These are phyloP conservation scores for Metschnikowia lachancei DNA, from an alignment of 805 yeast genomes.

Conservation along the genomic window DNA sequence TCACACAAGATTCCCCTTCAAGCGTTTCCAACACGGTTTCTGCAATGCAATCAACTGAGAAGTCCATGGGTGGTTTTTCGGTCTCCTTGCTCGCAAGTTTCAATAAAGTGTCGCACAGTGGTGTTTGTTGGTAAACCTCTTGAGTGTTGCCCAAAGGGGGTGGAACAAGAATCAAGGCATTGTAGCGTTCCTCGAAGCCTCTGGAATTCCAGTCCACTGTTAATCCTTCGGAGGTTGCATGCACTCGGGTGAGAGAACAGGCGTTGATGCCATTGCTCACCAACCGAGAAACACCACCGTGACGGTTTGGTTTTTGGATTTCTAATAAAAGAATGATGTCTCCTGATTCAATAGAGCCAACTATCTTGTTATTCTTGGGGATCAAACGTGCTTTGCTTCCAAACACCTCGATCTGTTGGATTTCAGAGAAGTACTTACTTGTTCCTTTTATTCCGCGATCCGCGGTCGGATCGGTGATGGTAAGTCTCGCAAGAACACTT, in stretches of 20 bases:
- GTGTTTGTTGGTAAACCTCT: neutral
- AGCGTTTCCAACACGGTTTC: neutral
- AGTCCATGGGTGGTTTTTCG: neutral
- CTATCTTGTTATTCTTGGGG: neutral
- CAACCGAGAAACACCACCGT: conserved; percentile 21
- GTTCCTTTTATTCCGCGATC: conserved; percentile 18
- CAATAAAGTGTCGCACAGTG: neutral
- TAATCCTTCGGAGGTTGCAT: neutral
- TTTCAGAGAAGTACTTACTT: conserved; percentile 31
- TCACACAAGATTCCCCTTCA: neutral
- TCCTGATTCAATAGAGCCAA: neutral
- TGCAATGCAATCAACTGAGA: conserved; percentile 1
- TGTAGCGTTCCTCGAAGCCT: conserved; percentile 14
- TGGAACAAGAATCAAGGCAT: conserved; percentile 14
- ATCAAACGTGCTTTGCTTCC: conserved; percentile 13
- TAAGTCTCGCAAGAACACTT: conserved; percentile 13
- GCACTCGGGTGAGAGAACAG: conserved; percentile 16
- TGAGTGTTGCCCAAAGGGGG: neutral
- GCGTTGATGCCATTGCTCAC: conserved; percentile 24
- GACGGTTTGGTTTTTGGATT: conserved; percentile 28
- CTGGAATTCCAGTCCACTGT: conserved; percentile 7
- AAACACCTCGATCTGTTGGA: conserved; percentile 12
- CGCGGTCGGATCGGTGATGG: conserved; percentile 12
- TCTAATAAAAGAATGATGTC: conserved; percentile 23
- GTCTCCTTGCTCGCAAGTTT: neutral